Evolutionary conservation across 257 asterid genomes (phyloP).

Genomic region (Penstemon barbatus): DNA sequence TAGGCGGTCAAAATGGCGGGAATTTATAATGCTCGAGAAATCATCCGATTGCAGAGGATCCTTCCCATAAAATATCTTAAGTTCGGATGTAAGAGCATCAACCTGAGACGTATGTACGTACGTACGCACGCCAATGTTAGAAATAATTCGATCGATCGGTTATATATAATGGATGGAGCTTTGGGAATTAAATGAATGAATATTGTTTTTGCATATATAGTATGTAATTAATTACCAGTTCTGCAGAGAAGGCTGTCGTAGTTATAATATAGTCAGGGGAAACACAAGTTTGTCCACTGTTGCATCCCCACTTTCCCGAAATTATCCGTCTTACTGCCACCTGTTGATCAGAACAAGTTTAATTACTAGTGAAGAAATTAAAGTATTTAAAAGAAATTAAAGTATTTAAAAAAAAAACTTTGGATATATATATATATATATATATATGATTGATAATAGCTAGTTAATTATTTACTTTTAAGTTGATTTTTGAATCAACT

Average conservation of each 20-base stretch:
- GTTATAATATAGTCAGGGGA: slow-evolving; percentile 80
- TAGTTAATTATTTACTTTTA: slow-evolving; percentile 43
- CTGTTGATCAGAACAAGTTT: slow-evolving; percentile 30
- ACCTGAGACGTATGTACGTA: slow-evolving; percentile 40
- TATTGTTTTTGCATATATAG: too few relatives aligned
- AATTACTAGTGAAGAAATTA: background rate
- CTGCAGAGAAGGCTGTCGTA: slow-evolving; percentile 54
- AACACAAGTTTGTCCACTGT: slow-evolving; percentile 86
- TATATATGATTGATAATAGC: too few relatives aligned
- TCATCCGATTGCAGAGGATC: slow-evolving; percentile 74
- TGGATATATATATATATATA: background rate
- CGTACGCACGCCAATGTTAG: background rate
- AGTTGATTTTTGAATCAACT: slow-evolving; percentile 64
- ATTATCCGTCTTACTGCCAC: slow-evolving; percentile 74
- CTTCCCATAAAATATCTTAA: slow-evolving; percentile 70
- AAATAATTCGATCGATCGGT: background rate
- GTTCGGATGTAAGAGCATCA: slow-evolving; percentile 58
- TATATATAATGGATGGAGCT: background rate
- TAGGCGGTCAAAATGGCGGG: slow-evolving; percentile 71
- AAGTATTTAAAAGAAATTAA: background rate
- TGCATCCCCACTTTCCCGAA: slow-evolving; percentile 91
- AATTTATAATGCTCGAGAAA: slow-evolving; percentile 72
- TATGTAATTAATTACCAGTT: slow-evolving; percentile 46
- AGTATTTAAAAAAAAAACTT: background rate
- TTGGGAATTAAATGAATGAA: background rate